Base-by-base conservation (phyloP, 2,329 filamentous ascomycete species). In the Hypoxylon sp. region DNA sequence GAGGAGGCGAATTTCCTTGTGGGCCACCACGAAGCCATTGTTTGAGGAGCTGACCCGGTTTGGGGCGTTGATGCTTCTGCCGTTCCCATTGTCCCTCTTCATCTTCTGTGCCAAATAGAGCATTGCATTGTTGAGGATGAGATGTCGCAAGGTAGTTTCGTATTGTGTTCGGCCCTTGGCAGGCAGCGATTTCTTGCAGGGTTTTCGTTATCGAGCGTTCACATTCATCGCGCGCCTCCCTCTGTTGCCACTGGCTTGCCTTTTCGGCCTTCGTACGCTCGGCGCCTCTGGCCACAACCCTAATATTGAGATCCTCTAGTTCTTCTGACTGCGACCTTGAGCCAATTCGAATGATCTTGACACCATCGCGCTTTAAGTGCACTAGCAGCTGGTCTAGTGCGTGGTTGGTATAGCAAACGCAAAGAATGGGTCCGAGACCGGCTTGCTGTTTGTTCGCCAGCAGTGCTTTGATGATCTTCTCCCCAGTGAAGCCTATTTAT, bases 291-390 rank as follows among this genome's bases (percentile, higher is more conserved):
- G 71, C 71, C 3, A 85, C 75, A 0, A 68, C 61, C 0, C 81
- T 77, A 4, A 91, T 79, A 57, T 86, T 89, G n/a, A 84, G 72
- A 0, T 72, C 71, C 7, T 83, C 71, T 0, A 92, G 75, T 1
- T 76, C 69, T 28, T 85, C 81, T 0, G 86, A 88, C 61, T 87
- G 86, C 1, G 83, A 87, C 14, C 82, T 81, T 0, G 81, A 82
- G 0, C 90, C 89, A 4, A 92, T 85, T 0, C 89, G 86, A 24
- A 91, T 82, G 24, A 92, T 80, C 0, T 75, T 68, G 3, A 85
- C 74, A 0, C 79, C 80, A 1, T 77, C 79, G 5, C 85, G 78
- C 0, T 87, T 57, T 0, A 91, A 74, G 62, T 90, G 84, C 67
- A 90, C 85, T 0, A 92, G 79, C 0, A 91, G 80, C 68, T 86